phyloP scores from a whole-genome alignment of 2,329 filamentous ascomycete genomes.

The Arthroderma sp. region DNA sequence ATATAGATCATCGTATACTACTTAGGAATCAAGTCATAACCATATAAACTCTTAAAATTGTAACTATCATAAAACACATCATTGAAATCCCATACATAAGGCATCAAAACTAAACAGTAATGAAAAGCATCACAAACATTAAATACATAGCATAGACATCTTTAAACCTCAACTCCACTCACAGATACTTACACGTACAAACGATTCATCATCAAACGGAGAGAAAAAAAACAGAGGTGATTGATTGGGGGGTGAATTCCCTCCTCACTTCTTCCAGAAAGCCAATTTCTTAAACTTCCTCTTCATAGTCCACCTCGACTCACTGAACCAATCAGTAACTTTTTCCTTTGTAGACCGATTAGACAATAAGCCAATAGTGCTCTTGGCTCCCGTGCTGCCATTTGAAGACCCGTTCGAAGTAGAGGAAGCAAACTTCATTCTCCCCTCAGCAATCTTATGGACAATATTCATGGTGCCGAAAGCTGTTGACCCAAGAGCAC shows the following conservation, averaged over 20 bases:
- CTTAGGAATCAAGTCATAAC: too few relatives aligned
- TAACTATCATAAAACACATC: too few relatives aligned
- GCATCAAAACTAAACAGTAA: background rate
- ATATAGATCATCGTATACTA: too few relatives aligned
- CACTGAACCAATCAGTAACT: conserved; percentile 23
- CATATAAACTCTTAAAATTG: too few relatives aligned
- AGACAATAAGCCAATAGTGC: conserved; percentile 8
- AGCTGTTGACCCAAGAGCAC: conserved; percentile 65
- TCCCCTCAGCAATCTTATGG: conserved; percentile 75
- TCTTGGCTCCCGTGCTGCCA: conserved; percentile 7
- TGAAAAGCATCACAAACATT: background rate
- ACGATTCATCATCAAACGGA: too few relatives aligned
- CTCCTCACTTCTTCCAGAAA: conserved; percentile 27
- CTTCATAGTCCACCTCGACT: conserved; percentile 23
- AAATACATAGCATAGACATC: background rate
- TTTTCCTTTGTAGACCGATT: conserved; percentile 22
- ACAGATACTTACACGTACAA: background rate
- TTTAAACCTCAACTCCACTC: background rate
- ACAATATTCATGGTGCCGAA: conserved; percentile 76
- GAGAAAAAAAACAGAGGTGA: too few relatives aligned
- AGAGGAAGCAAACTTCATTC: conserved; percentile 46
- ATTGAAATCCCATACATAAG: background rate
- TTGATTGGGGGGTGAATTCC: too few relatives aligned
- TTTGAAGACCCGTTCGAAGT: conserved; percentile 5
- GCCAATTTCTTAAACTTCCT: conserved; percentile 22